A percentile compares a stretch with the other conserved stretches of the same genome.
Evolutionary conservation across 1,284 basidiomycete species (phyloP).

Genomic region (Fomitopsis palustris): DNA sequence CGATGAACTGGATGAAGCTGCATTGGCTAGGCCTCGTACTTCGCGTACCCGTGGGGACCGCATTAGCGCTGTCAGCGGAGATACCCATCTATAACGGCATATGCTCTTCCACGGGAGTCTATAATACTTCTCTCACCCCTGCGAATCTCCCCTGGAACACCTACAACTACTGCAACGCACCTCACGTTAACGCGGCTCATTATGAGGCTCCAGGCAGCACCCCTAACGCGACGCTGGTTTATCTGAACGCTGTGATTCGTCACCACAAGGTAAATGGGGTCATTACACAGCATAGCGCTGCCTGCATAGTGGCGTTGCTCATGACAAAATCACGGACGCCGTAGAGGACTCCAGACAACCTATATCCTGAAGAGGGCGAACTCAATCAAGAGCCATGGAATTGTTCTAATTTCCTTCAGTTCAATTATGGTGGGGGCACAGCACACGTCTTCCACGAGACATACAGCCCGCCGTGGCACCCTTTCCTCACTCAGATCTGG

Average conservation of each 20-base stretch:
- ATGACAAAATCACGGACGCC: neutral
- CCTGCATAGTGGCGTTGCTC: neutral
- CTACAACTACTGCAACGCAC: constrained; percentile 54
- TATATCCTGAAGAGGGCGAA: constrained; percentile 43
- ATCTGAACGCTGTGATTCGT: constrained; percentile 41
- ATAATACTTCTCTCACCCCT: constrained; percentile 41
- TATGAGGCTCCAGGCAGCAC: constrained; percentile 29
- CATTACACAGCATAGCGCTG: neutral
- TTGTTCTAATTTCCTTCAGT: constrained; percentile 35
- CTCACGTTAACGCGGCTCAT: constrained; percentile 40
- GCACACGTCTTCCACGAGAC: constrained; percentile 38
- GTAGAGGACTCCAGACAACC: constrained; percentile 42
- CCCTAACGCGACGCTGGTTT: constrained; percentile 31
- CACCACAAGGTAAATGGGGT: constrained; percentile 41
- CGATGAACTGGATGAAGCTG: neutral
- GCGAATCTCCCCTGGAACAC: constrained; percentile 42
- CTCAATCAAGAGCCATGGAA: constrained; percentile 42
- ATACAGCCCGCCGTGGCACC: constrained; percentile 38
- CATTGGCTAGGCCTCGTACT: constrained; percentile 1
- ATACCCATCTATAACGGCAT: neutral
- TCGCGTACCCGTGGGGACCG: neutral
- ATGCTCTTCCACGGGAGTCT: constrained; percentile 27
- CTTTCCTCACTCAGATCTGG: constrained; percentile 50
- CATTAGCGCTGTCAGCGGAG: neutral
- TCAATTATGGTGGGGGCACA: constrained; percentile 33